A percentile compares a stretch with the other conserved stretches of the same genome.
Evolutionary conservation across 768 basidiomycete genomes (phyloP).

Genomic region (Lactarius hengduanensis): DNA sequence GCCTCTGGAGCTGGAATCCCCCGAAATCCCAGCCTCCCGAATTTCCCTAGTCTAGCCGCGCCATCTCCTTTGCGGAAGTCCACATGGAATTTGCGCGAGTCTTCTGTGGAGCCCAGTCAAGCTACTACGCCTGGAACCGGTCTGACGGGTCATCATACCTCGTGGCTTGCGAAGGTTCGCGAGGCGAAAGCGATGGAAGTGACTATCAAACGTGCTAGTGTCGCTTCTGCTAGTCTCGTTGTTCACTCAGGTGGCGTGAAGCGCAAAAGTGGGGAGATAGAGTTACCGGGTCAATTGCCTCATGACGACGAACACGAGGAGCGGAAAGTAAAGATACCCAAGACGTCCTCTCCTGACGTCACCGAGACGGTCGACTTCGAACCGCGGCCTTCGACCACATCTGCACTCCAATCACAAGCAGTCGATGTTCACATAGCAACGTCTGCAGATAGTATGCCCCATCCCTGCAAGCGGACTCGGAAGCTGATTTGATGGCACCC

Average conservation of each 20-base stretch:
- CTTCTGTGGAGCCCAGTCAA: slow-evolving; percentile 32
- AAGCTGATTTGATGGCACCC: slow-evolving; percentile 58
- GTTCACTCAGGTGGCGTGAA: slow-evolving; percentile 39
- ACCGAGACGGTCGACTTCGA: slow-evolving; percentile 5
- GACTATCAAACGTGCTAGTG: slow-evolving; percentile 33
- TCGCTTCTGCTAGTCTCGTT: slow-evolving; percentile 16
- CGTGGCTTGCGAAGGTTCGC: slow-evolving; percentile 77
- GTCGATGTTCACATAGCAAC: slow-evolving; percentile 9
- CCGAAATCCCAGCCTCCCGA: slow-evolving; percentile 43
- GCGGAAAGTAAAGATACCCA: slow-evolving; percentile 50
- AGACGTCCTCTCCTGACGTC: slow-evolving; percentile 34
- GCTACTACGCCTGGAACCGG: slow-evolving; percentile 38
- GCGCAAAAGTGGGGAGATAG: slow-evolving; percentile 58
- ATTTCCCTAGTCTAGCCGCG: slow-evolving; percentile 65
- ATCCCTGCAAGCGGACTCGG: not conserved
- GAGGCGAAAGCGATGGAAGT: slow-evolving; percentile 54
- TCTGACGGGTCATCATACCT: slow-evolving; percentile 62
- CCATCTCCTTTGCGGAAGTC: slow-evolving; percentile 72
- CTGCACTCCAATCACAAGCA: slow-evolving; percentile 3
- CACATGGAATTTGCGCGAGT: slow-evolving; percentile 49
- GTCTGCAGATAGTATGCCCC: slow-evolving; percentile 17
- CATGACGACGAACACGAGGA: slow-evolving; percentile 30
- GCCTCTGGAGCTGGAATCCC: slow-evolving; percentile 32
- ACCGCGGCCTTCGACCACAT: not conserved
- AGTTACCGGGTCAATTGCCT: slow-evolving; percentile 30